Conservation (phyloP, 306 rosid species). For the Sesbania bispinosa region DNA sequence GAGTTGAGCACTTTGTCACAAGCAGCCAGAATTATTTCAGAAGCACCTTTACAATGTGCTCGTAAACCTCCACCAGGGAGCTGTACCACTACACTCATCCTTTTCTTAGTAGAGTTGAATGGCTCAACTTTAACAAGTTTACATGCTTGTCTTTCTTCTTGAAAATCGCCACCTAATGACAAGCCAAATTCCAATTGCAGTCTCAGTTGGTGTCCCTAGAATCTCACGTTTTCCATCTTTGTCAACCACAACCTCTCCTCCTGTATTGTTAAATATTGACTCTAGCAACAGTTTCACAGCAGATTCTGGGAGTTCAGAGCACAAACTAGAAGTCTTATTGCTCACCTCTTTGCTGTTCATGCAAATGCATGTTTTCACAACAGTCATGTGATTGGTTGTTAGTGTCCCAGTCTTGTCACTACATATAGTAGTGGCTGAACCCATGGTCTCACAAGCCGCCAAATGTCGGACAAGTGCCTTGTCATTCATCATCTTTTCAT, state of each 20-base stretch:
- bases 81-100: conserved; percentile 82
- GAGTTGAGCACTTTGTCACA: conserved; percentile 83
- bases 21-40: conserved; percentile 78
- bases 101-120: conserved; percentile 83
- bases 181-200: conserved; percentile 84
- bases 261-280: conserved; percentile 84
- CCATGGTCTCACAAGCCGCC: conserved; percentile 99
- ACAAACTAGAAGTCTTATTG: conserved; percentile 44
- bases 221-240: conserved; percentile 71
- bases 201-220: conserved; percentile 84
- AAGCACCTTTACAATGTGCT: conserved; percentile 94
- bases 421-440: conserved; percentile 92
- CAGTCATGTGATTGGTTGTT: conserved; percentile 93
- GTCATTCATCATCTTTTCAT: conserved; percentile 99
- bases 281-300: conserved; percentile 55
- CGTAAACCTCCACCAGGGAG: conserved; percentile 73
- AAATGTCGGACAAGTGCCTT: conserved; percentile 93
- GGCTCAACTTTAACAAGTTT: conserved; percentile 86
- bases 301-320: conserved; percentile 64
- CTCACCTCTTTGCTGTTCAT: conserved; percentile 60
- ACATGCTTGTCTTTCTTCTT: conserved; percentile 59
- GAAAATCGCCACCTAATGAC: conserved; percentile 80
- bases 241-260: conserved; percentile 87
- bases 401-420: conserved; percentile 97
- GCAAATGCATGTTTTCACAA: conserved; percentile 90